phyloP scores from a whole-genome alignment of 805 yeast genomes.

The Myxozyma lipomycoides region DNA sequence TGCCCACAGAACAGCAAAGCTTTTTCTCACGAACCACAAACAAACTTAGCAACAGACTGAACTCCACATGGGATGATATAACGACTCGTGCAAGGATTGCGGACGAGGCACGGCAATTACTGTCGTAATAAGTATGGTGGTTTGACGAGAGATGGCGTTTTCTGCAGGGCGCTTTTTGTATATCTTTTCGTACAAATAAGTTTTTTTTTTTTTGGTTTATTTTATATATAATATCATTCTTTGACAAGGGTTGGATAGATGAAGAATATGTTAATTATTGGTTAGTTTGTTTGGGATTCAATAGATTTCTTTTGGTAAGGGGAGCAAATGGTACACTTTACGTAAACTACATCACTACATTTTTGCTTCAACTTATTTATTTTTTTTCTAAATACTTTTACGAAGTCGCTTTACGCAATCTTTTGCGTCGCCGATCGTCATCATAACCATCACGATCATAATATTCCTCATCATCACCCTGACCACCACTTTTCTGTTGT shows the following conservation, averaged over 20 bases:
- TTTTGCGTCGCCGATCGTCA: neutral
- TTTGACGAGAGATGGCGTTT: neutral
- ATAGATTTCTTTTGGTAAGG: no score
- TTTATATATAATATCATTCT: neutral
- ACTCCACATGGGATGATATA: slow-evolving; percentile 26
- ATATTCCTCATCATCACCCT: slow-evolving; percentile 9
- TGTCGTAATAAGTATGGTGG: no score
- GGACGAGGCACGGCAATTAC: slow-evolving; percentile 21
- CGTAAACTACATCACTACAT: no score
- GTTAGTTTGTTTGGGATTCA: no score
- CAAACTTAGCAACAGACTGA: slow-evolving; percentile 19
- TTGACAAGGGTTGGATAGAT: no score
- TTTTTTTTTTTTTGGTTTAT: neutral
- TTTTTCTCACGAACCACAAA: slow-evolving; percentile 22
- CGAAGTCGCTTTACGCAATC: neutral
- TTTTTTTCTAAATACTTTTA: no score
- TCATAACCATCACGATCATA: neutral
- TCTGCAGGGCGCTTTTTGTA: neutral
- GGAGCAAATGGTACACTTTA: no score
- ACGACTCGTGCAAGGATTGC: slow-evolving; percentile 21
- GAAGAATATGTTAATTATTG: no score
- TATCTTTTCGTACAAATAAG: neutral
- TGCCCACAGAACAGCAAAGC: slow-evolving; percentile 21
- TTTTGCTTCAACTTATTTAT: no score
- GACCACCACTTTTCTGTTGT: slow-evolving; percentile 7